Evolutionary conservation across 2,329 filamentous ascomycete genomes (phyloP).

Genomic region (Hyphodiscus sp.): DNA sequence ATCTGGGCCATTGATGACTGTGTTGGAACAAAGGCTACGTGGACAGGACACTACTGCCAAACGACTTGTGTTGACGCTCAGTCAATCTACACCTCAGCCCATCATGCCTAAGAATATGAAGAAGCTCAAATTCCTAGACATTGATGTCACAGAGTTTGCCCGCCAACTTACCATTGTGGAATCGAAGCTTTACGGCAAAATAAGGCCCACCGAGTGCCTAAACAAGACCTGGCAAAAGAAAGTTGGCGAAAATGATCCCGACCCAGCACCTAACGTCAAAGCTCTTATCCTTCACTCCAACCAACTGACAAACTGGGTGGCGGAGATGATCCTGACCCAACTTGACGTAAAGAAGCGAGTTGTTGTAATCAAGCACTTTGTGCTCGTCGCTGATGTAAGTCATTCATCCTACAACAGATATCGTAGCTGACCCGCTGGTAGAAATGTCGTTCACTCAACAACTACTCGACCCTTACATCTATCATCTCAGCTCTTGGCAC

Average conservation of each 20-base stretch:
- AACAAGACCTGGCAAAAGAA: slow-evolving; percentile 99
- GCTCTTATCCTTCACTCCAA: slow-evolving; percentile 96
- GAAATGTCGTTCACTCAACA: slow-evolving; percentile 93
- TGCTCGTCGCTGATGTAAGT: slow-evolving; percentile 88
- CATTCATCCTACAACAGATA: slow-evolving; percentile 4
- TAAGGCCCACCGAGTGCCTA: slow-evolving; percentile 90
- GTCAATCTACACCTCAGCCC: slow-evolving; percentile 72
- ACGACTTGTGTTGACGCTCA: slow-evolving; percentile 79
- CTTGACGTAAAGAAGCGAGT: slow-evolving; percentile 93
- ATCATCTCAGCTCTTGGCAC: slow-evolving; percentile 96
- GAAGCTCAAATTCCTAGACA: slow-evolving; percentile 97
- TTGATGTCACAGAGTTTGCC: slow-evolving; percentile 94
- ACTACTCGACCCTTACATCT: slow-evolving; percentile 94
- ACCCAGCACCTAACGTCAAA: slow-evolving; percentile 91
- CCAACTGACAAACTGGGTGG: slow-evolving; percentile 98
- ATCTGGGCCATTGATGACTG: slow-evolving; percentile 73
- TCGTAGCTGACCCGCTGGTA: slow-evolving; percentile 34
- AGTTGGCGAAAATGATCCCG: slow-evolving; percentile 69
- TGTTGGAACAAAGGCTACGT: slow-evolving; percentile 80
- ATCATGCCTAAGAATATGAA: slow-evolving; percentile 99
- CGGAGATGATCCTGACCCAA: slow-evolving; percentile 96
- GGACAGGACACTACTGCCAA: slow-evolving; percentile 85
- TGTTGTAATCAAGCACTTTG: slow-evolving; percentile 97
- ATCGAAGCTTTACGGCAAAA: slow-evolving; percentile 88
- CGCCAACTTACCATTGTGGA: slow-evolving; percentile 96